Evolutionary conservation across 208 protist species (phyloP), one percentile per base, ranked within the genome.

Genomic region (Wallacemonas sp.): DNA sequence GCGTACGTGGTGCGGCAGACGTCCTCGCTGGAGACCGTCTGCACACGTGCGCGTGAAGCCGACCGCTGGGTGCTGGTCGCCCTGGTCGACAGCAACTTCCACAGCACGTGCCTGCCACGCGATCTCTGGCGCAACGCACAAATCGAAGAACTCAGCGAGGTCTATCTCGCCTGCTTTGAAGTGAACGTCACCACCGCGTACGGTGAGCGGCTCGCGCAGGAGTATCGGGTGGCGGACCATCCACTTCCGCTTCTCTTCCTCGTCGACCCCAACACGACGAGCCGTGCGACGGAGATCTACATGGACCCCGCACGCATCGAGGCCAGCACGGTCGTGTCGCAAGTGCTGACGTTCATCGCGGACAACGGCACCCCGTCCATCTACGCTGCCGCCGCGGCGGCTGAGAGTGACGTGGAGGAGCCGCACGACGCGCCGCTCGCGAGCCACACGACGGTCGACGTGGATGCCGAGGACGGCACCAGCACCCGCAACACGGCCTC

Each of bases 51-150:
- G 1, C 26, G 72, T 2, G 33, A 68, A 39, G 54, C 46, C 0
- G 74, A 88, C 56, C 76, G 75, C 47, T 95, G 89, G 86, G 67
- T 95, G 62, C 43, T 95, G 8, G 60, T 92, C 2, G 70, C 76
- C 38, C 39, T 95, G 17, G 39, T 78, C 29, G 79, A 80, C 49
- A 72, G 72, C 52, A 68, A 70, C 11, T 91, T 95, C 62, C 65
- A 64, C 12, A 84, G 81, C 48, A 64, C 72, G 17, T 90, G 85
- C 66, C 75, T 95, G 26, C 79, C 78, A 9, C 76, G 89, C 21
- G 89, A 95, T 71, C 61, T 95, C 5, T 95, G 89, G 86, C 47
- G 70, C 30, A 72, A 47, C 27, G 78, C 82, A 6, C 67, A 52
- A 17, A 78, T 82, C 72, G 39, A 58, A 41, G 76, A 72, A 9